A percentile compares a stretch with the other conserved stretches of the same genome.
phyloP scores from a whole-genome alignment of 2,329 filamentous ascomycete species.

The Sclerotinia minor region DNA sequence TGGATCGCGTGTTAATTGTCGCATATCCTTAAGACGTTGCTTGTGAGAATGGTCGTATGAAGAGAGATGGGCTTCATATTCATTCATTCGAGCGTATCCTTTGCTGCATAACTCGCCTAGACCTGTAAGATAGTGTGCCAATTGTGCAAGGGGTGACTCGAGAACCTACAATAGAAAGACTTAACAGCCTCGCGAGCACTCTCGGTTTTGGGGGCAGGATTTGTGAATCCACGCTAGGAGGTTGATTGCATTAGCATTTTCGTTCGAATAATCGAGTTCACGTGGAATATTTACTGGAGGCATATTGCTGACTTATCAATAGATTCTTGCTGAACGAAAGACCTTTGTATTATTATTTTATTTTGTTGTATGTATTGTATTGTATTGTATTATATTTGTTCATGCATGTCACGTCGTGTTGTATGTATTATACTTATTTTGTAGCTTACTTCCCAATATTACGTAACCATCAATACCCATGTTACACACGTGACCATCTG shows the following conservation, averaged over 20 bases:
- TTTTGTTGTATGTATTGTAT: background rate
- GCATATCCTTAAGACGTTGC: slow-evolving; percentile 86
- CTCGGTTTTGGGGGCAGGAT: slow-evolving; percentile 53
- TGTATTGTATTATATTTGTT: too few relatives aligned
- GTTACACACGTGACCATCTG: background rate
- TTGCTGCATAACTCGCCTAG: slow-evolving; percentile 79
- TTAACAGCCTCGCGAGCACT: slow-evolving; percentile 73
- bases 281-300: slow-evolving; percentile 52
- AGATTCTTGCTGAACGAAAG: slow-evolving; percentile 6
- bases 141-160: slow-evolving; percentile 3
- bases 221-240: slow-evolving; percentile 49
- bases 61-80: slow-evolving; percentile 91
- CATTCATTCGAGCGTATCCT: slow-evolving; percentile 91
- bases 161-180: slow-evolving; percentile 68
- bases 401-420: background rate
- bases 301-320: slow-evolving; percentile 45
- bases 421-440: background rate
- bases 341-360: slow-evolving; percentile 1
- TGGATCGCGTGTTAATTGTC: slow-evolving; percentile 75
- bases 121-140: slow-evolving; percentile 23
- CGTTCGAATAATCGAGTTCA: background rate
- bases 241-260: slow-evolving; percentile 8
- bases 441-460: slow-evolving; percentile 3
- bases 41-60: slow-evolving; percentile 97
- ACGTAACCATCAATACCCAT: too few relatives aligned